Evolutionary conservation across 306 rosid genomes (phyloP), one percentile per base, ranked within the genome.

Genomic region (Glycine soja): DNA sequence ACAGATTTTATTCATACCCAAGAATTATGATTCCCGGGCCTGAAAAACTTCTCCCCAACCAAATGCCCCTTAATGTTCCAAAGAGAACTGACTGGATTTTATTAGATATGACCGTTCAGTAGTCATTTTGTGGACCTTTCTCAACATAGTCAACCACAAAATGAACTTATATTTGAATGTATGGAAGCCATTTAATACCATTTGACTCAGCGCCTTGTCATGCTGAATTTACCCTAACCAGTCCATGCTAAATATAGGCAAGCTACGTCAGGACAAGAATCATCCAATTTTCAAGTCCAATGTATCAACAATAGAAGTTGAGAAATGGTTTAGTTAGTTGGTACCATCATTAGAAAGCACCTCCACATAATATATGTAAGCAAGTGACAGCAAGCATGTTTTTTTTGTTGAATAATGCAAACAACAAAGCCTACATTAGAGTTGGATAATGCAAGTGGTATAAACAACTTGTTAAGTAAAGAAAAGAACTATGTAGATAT

Each of bases 181-280:
- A 6, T 34, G 38, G 38, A 34, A 34, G 38, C 38, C 38, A 34
- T 34, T 34, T 34, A 34, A 34, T 34, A 3, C 38, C 4, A 34
- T 34, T 34, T 34, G 38, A 34, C 38, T 34, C 38, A 34, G 30
- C 30, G 30, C 12, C 70, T 64, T 36, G 19, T 64, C 43, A 56
- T 45, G 74, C 32, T 32, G 8, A 56, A 69, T 67, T 38, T 5
- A 36, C 32, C 58, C 47, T 48, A 73, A 42, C 51, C n/a, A 36
- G 24, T 45, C 7, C 51, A 57, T 67, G 14, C 53, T 54, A 74
- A 53, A 66, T 66, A 24, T 42, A 69, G 14, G 80, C 50, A 81
- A 65, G 14, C 64, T 72, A 65, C 9, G 0, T 10, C 64, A 7
- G 38, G 57, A 34, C 10, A 68, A 58, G 65, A 57, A 13, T 24